phyloP scores from a whole-genome alignment of 2,329 filamentous ascomycete genomes.

The Cryphonectria japonica region DNA sequence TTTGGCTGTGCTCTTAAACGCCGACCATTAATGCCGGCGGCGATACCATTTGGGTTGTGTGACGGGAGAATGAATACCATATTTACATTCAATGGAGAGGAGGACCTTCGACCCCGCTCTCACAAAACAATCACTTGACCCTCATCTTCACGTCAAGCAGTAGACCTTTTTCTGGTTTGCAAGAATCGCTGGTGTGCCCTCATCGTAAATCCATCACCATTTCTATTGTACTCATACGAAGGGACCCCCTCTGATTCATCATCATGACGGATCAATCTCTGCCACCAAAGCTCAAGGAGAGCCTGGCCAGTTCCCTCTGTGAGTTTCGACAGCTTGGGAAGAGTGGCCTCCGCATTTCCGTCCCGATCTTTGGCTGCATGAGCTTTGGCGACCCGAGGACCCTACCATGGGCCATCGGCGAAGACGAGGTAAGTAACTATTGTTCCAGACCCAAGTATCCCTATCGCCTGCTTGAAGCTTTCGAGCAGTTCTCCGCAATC shows the following conservation, averaged over 20 bases:
- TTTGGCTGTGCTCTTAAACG: neutral
- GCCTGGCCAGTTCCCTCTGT: slow-evolving; percentile 40
- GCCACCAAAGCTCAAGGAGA: slow-evolving; percentile 23
- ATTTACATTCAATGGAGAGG: too few species aligned
- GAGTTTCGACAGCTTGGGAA: slow-evolving; percentile 58
- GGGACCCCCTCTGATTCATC: neutral
- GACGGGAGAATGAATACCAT: neutral
- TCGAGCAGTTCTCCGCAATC: slow-evolving; percentile 14
- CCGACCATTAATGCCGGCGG: neutral
- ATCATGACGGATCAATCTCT: slow-evolving; percentile 10
- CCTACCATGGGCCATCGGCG: slow-evolving; percentile 60
- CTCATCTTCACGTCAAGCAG: neutral
- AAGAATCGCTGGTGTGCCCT: neutral
- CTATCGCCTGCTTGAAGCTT: neutral
- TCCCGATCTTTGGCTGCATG: slow-evolving; percentile 69
- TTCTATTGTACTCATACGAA: neutral
- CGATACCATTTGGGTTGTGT: neutral
- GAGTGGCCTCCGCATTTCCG: slow-evolving; percentile 64
- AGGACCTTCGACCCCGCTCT: neutral
- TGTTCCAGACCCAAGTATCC: neutral
- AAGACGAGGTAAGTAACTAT: slow-evolving; percentile 50
- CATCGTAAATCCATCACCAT: neutral
- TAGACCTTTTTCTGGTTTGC: neutral
- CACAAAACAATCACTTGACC: neutral
- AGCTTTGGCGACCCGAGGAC: slow-evolving; percentile 58